A percentile compares a stretch with the other conserved stretches of the same genome.
phyloP scores from a whole-genome alignment of 2,329 filamentous ascomycete genomes.

The Pseudocercospora vitis region DNA sequence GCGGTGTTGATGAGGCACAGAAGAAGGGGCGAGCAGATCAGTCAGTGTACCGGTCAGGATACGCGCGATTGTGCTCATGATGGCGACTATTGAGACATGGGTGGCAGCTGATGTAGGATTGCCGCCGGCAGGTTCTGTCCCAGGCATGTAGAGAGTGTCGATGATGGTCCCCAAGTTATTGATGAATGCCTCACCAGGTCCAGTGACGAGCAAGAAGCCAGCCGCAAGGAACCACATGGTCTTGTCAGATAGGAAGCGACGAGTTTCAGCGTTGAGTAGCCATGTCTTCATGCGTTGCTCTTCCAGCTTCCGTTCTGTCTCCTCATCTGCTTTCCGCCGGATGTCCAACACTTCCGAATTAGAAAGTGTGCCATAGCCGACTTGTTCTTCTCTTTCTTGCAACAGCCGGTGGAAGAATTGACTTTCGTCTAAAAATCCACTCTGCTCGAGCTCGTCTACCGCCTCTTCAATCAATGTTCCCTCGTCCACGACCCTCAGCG shows the following conservation, averaged over 20 bases:
- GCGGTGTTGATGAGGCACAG: constrained; percentile 58
- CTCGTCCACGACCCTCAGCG: constrained; percentile 77
- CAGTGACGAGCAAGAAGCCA: constrained; percentile 89
- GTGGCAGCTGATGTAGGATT: constrained; percentile 67
- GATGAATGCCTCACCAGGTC: constrained; percentile 95
- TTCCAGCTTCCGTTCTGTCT: constrained; percentile 51
- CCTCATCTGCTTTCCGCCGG: constrained; percentile 47
- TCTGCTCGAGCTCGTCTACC: constrained; percentile 86
- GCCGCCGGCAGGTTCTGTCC: constrained; percentile 56
- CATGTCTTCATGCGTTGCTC: constrained; percentile 77
- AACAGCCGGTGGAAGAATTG: constrained; percentile 64
- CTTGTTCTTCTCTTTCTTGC: constrained; percentile 39
- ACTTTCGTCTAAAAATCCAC: constrained; percentile 75
- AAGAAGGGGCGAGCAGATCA: constrained; percentile 71
- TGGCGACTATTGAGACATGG: constrained; percentile 87
- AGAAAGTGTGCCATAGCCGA: constrained; percentile 63
- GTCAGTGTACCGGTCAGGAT: constrained; percentile 87
- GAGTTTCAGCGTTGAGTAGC: constrained; percentile 88
- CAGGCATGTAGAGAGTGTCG: constrained; percentile 71
- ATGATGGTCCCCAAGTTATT: constrained; percentile 96
- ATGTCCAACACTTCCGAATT: constrained; percentile 48
- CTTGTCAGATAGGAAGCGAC: constrained; percentile 76
- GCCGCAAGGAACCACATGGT: constrained; percentile 95
- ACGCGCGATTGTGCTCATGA: constrained; percentile 86
- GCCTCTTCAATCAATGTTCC: constrained; percentile 86